Conservation (phyloP, 208 protist species). For the Wallacemonas sp. region DNA sequence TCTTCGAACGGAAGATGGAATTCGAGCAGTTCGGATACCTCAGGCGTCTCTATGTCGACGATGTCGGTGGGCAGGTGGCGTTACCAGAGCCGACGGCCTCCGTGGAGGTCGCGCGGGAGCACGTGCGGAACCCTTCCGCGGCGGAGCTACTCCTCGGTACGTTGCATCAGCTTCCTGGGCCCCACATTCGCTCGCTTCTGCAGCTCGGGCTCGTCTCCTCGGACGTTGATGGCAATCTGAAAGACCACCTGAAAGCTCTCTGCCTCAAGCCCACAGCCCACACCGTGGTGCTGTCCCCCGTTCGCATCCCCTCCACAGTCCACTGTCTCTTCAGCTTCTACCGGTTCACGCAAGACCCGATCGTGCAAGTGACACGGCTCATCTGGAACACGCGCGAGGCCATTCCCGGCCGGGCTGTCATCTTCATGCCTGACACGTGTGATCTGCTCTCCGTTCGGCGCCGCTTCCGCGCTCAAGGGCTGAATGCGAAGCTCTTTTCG, state of each 20-base stretch:
- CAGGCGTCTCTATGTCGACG: slow-evolving; percentile 82
- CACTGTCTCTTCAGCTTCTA: slow-evolving; percentile 87
- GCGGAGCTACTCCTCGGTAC: slow-evolving; percentile 81
- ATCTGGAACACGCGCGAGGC: slow-evolving; percentile 67
- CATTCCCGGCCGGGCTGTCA: slow-evolving; percentile 67
- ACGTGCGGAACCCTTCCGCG: slow-evolving; percentile 67
- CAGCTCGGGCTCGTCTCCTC: slow-evolving; percentile 83
- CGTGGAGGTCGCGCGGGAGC: slow-evolving; percentile 48
- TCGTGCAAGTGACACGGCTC: slow-evolving; percentile 44
- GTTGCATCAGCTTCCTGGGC: slow-evolving; percentile 79
- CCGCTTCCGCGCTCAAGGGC: slow-evolving; percentile 53
- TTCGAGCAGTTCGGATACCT: slow-evolving; percentile 85
- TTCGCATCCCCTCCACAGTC: slow-evolving; percentile 69
- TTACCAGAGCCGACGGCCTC: slow-evolving; percentile 54
- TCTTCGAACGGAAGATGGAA: slow-evolving; percentile 89
- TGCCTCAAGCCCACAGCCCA: slow-evolving; percentile 77
- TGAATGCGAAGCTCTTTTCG: slow-evolving; percentile 80
- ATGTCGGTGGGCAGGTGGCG: slow-evolving; percentile 68
- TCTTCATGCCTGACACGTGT: slow-evolving; percentile 60
- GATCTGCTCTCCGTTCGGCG: slow-evolving; percentile 60
- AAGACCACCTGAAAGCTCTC: slow-evolving; percentile 73
- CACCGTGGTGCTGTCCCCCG: slow-evolving; percentile 66
- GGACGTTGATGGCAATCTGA: slow-evolving; percentile 58
- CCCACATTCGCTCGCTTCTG: slow-evolving; percentile 80
- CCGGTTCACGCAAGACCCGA: slow-evolving; percentile 36